phyloP scores from a whole-genome alignment of 176 grass and related monocot species.

The Miscanthus lutarioriparius region DNA sequence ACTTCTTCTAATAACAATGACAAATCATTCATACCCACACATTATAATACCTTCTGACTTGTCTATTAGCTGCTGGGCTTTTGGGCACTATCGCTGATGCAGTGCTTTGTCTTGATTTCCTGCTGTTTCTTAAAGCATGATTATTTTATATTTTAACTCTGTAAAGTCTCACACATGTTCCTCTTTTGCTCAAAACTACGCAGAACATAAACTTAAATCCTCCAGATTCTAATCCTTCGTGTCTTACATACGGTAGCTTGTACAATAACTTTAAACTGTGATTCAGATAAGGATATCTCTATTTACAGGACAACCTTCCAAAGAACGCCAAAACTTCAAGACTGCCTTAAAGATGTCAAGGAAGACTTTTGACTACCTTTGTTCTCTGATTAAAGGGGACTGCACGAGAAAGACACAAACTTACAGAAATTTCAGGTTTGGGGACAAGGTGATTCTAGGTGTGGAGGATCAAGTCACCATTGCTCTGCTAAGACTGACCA shows the following conservation, averaged over 20 bases:
- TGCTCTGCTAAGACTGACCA: constrained; percentile 50
- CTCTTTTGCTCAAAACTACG: background rate
- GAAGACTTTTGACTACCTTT: constrained; percentile 86
- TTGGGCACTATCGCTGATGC: background rate
- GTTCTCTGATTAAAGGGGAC: constrained; percentile 51
- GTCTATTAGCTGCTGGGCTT: background rate
- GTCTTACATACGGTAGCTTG: background rate
- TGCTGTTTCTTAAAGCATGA: constrained; percentile 1
- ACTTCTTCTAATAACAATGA: constrained; percentile 14
- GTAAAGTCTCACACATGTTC: background rate
- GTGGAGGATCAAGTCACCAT: constrained; percentile 56
- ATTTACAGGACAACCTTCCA: constrained; percentile 43
- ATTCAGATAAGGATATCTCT: no score
- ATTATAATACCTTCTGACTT: background rate
- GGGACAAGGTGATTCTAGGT: constrained; percentile 36
- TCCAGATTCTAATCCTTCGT: constrained; percentile 16
- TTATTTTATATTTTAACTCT: constrained; percentile 9
- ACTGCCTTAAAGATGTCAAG: constrained; percentile 77
- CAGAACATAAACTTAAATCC: background rate
- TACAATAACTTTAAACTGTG: no score
- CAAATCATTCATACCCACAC: constrained; percentile 13
- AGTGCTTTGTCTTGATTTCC: background rate
- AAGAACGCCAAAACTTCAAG: constrained; percentile 51
- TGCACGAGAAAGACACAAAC: constrained; percentile 47
- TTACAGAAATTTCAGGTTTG: constrained; percentile 43